Evolutionary conservation across 805 yeast species (phyloP), one percentile per base, ranked within the genome.

Genomic region (Tetrapisispora nanseiensis): DNA sequence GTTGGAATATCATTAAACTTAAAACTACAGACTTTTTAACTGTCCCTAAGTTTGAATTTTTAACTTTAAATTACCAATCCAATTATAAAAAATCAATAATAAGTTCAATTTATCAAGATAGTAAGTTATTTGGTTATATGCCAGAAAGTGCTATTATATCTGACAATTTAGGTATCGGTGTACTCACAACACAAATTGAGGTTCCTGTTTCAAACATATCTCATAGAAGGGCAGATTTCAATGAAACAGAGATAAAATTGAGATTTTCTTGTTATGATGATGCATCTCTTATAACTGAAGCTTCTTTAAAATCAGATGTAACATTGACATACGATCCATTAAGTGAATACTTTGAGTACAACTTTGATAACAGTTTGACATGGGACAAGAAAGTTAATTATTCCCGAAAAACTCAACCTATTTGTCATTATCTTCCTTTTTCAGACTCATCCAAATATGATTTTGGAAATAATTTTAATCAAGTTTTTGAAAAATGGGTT

Each of bases 101-200:
- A 33, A 39, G 44, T 23, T 50, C 55, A 3, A 44, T 50, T 3
- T 32, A 44, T 16, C 48, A 49, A 36, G 58, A 56, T 38, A 49
- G 54, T 40, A 34, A 37, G 9, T 45, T 55, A 3, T 40, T 56
- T 9, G 48, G 42, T 3, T 41, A 39, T 15, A 41, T 45, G 9
- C 51, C 56, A 7, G 41, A 49, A 16, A 47, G 42, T 26, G 27
- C 39, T 2, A 36, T 38, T 22, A 33, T 41, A 11, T 57, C 61
- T 2, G 49, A 49, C 18, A 41, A 50, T 13, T 46, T 51, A n/a
- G 62, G 62, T 1, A 47, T 55, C 11, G 62, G 62, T 8, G 40
- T 54, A 6, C 19, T 50, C 18, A 49, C 56, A 2, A 54, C 59
- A 2, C 58, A 52, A 39, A 48, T 56, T n/a, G 49, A 52, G 11